phyloP scores from a whole-genome alignment of 169 alveolate genomes.

The Babesia sp. region DNA sequence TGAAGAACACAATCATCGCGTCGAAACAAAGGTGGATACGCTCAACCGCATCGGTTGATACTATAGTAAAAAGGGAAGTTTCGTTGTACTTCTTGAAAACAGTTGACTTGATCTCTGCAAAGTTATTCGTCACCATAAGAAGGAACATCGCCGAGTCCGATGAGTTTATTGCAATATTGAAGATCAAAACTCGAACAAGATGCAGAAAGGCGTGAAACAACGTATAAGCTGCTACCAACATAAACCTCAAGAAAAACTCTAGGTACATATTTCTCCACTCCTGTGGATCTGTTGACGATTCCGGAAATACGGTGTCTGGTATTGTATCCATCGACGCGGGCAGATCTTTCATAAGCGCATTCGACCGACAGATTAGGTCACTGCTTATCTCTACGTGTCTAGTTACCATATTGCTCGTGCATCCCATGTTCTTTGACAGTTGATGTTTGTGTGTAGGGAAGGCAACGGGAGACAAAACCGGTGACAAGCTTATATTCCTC shows the following conservation, averaged over 20 bases:
- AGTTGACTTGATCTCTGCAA: slow-evolving; percentile 87
- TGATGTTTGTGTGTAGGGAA: neutral
- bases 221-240: slow-evolving; percentile 71
- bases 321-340: neutral
- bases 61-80: slow-evolving; percentile 78
- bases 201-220: slow-evolving; percentile 82
- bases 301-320: slow-evolving; percentile 4
- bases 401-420: neutral
- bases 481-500: neutral
- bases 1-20: slow-evolving; percentile 82
- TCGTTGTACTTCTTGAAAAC: slow-evolving; percentile 85
- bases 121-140: slow-evolving; percentile 85
- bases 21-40: slow-evolving; percentile 84
- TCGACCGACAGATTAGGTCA: neutral
- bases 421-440: neutral
- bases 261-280: slow-evolving; percentile 10
- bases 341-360: neutral
- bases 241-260: slow-evolving; percentile 42
- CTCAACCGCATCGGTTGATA: slow-evolving; percentile 86
- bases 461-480: neutral
- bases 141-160: slow-evolving; percentile 89
- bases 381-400: neutral
- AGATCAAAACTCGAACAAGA: slow-evolving; percentile 81
- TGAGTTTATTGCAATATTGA: slow-evolving; percentile 88
- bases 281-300: neutral